Evolutionary conservation across 768 basidiomycete genomes (phyloP), one percentile per base, ranked within the genome.

Genomic region (Kwoniella dejecticola): DNA sequence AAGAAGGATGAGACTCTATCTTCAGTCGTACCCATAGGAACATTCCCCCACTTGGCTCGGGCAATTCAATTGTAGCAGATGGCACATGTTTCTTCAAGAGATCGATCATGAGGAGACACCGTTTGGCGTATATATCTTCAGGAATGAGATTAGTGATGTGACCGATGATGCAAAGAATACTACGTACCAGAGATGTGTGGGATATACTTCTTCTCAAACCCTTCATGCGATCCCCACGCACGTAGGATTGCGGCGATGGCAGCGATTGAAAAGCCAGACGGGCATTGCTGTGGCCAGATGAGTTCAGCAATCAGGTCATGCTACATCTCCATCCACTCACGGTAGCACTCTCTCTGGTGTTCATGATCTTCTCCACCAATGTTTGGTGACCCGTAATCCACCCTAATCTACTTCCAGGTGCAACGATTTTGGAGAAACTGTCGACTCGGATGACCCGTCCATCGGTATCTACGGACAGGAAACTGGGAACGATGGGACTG

Each of bases 391-490:
- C 73, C 11, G 70, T 68, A 57, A 75, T 69, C 29, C 29, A 75
- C 10, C 73, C 73, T 10, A 66, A 31, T 48, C 73, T 60, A 42
- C 62, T 61, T 17, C 66, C 73, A 8, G 73, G 73, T 23, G 70
- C 68, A 27, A 75, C 71, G 49, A 75, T 67, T 60, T 75, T 75
- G 31, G 70, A 72, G 56, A 72, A 75, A 11, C 57, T 61, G 56
- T 75, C 73, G 52, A 75, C 47, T 30, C 73, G 66, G 24, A 75
- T 55, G 36, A 75, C 73, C 48, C 73, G 61, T 19, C 70, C 73
- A 44, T 69, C 68, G 12, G 64, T 67, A 56, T 75, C 73, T 17
- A 74, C 19, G 5, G 67, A 69, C 5, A 74, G 53, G 67, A 74
- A 71, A 45, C 59, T 56, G n/a, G 72, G 67, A n/a, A 67, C 55